Conservation (phyloP, 2,329 filamentous ascomycete genomes). For the Elsinoe fawcettii region DNA sequence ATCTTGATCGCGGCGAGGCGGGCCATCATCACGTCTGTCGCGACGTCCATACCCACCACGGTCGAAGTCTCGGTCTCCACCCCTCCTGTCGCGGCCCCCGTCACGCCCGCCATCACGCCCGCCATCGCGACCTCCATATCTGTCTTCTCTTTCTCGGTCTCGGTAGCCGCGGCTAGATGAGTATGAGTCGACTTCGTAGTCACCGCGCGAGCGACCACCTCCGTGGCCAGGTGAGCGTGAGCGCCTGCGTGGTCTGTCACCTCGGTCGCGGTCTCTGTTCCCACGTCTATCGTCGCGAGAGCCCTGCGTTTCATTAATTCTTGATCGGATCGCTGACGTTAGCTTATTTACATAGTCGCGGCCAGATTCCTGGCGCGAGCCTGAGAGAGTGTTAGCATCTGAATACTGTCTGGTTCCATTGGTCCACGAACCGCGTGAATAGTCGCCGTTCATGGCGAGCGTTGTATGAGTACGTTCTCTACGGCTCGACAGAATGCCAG, state of each 20-base stretch:
- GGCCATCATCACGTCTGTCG: constrained; percentile 24
- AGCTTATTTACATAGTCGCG: constrained; percentile 9
- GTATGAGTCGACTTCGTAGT: constrained; percentile 78
- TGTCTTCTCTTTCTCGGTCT: constrained; percentile 86
- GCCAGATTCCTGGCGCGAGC: constrained; percentile 13
- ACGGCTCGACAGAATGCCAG: background rate
- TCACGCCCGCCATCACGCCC: constrained; percentile 36
- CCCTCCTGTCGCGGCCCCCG: constrained; percentile 47
- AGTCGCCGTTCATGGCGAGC: constrained; percentile 9
- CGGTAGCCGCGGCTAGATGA: constrained; percentile 88
- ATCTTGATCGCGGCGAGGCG: constrained; percentile 35
- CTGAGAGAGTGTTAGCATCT: background rate
- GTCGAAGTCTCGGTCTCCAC: constrained; percentile 41
- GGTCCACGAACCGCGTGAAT: background rate
- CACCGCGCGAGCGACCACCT: constrained; percentile 55
- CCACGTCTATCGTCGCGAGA: constrained; percentile 27
- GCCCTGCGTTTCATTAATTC: background rate
- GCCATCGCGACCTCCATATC: constrained; percentile 56
- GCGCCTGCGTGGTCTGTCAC: constrained; percentile 57
- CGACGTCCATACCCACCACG: constrained; percentile 22
- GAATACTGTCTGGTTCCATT: background rate
- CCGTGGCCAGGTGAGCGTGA: constrained; percentile 79
- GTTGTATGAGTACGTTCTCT: background rate
- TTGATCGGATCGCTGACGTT: background rate
- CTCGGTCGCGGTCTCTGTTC: constrained; percentile 37